phyloP scores from a whole-genome alignment of 2,329 filamentous ascomycete species.

The Ustulina deusta region DNA sequence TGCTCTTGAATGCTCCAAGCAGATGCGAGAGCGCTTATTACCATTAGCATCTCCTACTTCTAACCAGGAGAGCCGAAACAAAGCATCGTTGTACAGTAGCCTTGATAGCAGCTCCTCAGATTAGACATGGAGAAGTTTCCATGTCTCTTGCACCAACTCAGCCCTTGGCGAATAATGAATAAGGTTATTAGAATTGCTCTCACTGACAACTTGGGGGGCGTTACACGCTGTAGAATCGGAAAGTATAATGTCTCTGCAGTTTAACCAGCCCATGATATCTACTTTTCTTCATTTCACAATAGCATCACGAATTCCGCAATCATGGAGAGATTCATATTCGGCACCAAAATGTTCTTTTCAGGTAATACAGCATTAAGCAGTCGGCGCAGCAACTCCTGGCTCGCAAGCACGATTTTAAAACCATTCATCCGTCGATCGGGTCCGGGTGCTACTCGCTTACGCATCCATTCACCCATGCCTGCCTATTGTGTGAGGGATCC shows the following conservation, averaged over 20 bases:
- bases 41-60: background rate
- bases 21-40: background rate
- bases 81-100: conserved; percentile 34
- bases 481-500: background rate
- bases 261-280: background rate
- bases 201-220: too few species aligned
- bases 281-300: background rate
- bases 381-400: background rate
- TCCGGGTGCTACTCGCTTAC: background rate
- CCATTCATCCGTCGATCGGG: too few species aligned
- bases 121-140: background rate
- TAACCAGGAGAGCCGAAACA: background rate
- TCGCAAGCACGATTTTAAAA: background rate
- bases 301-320: background rate
- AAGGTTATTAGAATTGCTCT: background rate
- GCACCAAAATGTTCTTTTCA: background rate
- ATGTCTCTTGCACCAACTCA: conserved; percentile 15
- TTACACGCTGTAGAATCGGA: background rate
- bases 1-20: background rate
- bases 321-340: background rate
- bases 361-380: background rate
- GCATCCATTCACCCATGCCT: background rate
- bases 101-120: conserved; percentile 29
- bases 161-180: conserved; percentile 17
- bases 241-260: background rate